phyloP scores from a whole-genome alignment of 202 grass and related monocot genomes.

The Setaria italica region DNA sequence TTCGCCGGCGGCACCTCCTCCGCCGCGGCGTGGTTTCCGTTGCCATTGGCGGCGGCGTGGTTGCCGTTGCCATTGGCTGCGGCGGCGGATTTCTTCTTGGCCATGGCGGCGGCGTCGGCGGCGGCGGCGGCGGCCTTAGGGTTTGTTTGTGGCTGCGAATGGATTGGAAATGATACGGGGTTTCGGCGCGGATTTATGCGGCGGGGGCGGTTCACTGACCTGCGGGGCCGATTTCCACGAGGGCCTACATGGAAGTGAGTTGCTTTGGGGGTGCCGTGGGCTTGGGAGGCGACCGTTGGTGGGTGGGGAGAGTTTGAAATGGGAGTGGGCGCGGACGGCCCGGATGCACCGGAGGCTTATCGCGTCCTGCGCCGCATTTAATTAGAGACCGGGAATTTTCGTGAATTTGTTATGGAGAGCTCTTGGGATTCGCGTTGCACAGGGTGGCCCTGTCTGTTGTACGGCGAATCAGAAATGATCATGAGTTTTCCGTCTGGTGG shows the following conservation, averaged over 20 bases:
- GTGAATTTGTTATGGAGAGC: too few species aligned
- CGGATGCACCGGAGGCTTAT: conserved; percentile 36
- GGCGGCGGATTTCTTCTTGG: conserved; percentile 58
- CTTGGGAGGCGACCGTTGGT: conserved; percentile 50
- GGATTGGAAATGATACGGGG: conserved; percentile 28
- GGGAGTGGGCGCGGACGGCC: conserved; percentile 17
- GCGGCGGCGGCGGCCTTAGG: conserved; percentile 44
- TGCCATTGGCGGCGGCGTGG: conserved; percentile 12
- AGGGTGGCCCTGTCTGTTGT: too few species aligned
- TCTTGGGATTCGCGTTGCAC: too few species aligned
- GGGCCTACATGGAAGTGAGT: neutral
- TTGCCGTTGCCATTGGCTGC: conserved; percentile 21
- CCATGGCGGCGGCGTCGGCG: conserved; percentile 41
- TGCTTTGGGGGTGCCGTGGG: neutral
- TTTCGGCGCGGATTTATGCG: conserved; percentile 28
- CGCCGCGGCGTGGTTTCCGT: neutral
- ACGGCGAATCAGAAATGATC: too few species aligned
- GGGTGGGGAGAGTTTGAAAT: conserved; percentile 48
- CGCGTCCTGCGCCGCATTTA: neutral
- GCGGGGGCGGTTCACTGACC: neutral
- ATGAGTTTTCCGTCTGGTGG: too few species aligned
- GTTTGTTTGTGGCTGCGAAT: conserved; percentile 46
- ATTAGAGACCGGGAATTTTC: too few species aligned
- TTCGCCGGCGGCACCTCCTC: neutral
- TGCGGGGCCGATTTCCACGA: rapidly evolving